Evolutionary conservation across 2,329 filamentous ascomycete species (phyloP).

Genomic region (Gliomastix tumulicola): DNA sequence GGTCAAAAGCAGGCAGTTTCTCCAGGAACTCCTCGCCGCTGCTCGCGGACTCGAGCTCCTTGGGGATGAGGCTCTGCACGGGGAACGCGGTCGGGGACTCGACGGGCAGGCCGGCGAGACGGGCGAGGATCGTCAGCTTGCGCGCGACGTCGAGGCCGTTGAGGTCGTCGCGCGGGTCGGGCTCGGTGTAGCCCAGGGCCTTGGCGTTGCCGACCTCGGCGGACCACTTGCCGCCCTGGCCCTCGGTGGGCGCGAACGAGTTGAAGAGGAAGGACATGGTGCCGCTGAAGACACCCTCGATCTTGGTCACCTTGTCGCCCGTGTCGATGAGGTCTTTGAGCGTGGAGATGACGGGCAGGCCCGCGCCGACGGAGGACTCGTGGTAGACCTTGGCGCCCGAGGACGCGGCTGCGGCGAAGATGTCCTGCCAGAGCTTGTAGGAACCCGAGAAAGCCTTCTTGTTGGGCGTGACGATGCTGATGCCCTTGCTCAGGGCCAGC

Average conservation of each 20-base stretch:
- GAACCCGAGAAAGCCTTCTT: conserved; percentile 94
- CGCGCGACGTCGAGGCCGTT: conserved; percentile 89
- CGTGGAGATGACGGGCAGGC: conserved; percentile 87
- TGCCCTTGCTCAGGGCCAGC: conserved; percentile 67
- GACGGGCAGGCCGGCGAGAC: conserved; percentile 74
- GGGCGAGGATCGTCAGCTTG: conserved; percentile 90
- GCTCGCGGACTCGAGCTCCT: conserved; percentile 68
- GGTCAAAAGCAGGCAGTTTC: conserved; percentile 74
- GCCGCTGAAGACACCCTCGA: conserved; percentile 95
- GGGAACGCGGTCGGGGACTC: conserved; percentile 84
- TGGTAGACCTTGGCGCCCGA: conserved; percentile 84
- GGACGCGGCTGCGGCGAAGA: conserved; percentile 66
- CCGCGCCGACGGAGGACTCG: conserved; percentile 89
- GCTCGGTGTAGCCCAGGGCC: conserved; percentile 86
- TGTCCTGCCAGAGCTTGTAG: conserved; percentile 77
- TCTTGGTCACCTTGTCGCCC: conserved; percentile 82
- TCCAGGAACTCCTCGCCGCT: conserved; percentile 83
- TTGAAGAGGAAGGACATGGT: conserved; percentile 99
- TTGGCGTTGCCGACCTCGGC: conserved; percentile 90
- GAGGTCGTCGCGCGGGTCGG: conserved; percentile 78
- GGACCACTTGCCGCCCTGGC: conserved; percentile 74
- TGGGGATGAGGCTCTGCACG: conserved; percentile 87
- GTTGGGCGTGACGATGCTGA: conserved; percentile 93
- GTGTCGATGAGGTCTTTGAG: conserved; percentile 92
- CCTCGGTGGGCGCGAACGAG: conserved; percentile 79